Conservation (phyloP, 768 basidiomycete genomes). For the Chalciporus pseudorubinellus region DNA sequence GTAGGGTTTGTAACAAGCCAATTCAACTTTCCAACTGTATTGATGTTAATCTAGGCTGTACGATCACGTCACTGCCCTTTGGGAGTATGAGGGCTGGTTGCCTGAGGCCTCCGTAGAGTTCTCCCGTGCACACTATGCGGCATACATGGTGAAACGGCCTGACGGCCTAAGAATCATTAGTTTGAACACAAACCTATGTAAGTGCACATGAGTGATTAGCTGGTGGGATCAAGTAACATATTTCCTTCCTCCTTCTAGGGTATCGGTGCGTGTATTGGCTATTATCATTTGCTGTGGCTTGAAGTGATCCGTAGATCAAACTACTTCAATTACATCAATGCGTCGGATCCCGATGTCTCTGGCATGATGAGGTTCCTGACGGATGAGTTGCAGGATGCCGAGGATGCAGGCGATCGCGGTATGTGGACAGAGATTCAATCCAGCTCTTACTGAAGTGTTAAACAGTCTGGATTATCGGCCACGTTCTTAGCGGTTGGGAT, state of each 20-base stretch:
- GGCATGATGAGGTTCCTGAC: constrained; percentile 79
- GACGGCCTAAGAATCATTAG: constrained; percentile 73
- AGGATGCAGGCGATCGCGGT: constrained; percentile 74
- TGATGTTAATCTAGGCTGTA: constrained; percentile 55
- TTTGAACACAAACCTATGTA: constrained; percentile 76
- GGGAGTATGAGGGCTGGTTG: constrained; percentile 72
- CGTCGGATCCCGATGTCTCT: constrained; percentile 64
- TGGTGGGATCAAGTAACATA: not conserved
- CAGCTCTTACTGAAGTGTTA: constrained; percentile 10
- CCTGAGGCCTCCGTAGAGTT: constrained; percentile 50
- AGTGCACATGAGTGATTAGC: constrained; percentile 24
- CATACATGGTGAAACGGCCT: constrained; percentile 62
- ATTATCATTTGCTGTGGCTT: constrained; percentile 6
- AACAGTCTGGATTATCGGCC: constrained; percentile 52
- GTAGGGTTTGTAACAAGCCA: too few relatives aligned
- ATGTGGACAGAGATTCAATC: constrained; percentile 8
- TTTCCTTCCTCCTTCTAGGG: constrained; percentile 23
- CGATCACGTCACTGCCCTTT: constrained; percentile 67
- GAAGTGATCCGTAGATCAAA: constrained; percentile 46
- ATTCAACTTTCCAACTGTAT: not conserved
- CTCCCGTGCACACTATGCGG: constrained; percentile 69
- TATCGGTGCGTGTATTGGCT: constrained; percentile 24
- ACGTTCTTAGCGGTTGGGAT: constrained; percentile 67
- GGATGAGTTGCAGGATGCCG: constrained; percentile 74
- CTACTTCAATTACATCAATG: constrained; percentile 76